Evolutionary conservation across 2,329 filamentous ascomycete species (phyloP).

Genomic region (Colletotrichum phormii): DNA sequence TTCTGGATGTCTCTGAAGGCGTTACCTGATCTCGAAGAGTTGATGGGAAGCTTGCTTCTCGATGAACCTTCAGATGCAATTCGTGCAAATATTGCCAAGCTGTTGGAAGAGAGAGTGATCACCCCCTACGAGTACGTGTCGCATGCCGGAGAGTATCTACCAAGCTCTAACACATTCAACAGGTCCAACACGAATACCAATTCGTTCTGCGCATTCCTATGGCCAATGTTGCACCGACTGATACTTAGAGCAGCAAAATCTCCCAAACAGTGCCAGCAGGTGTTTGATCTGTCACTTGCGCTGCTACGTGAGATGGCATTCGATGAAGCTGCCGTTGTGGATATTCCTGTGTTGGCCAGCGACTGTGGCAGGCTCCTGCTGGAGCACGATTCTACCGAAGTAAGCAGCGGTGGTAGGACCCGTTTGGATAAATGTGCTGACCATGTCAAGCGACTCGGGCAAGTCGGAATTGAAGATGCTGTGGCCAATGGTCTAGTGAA

Average conservation of each 20-base stretch:
- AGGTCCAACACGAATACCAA: constrained; percentile 45
- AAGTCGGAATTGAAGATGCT: constrained; percentile 45
- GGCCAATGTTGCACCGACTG: constrained; percentile 55
- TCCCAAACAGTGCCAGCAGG: constrained; percentile 55
- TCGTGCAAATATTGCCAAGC: constrained; percentile 48
- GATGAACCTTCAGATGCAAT: constrained; percentile 49
- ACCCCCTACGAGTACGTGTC: constrained; percentile 29
- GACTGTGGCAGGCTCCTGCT: constrained; percentile 50
- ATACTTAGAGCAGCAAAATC: constrained; percentile 48
- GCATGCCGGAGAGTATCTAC: constrained; percentile 28
- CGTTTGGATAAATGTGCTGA: constrained; percentile 25
- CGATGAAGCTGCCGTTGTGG: constrained; percentile 31
- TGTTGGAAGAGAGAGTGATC: constrained; percentile 47
- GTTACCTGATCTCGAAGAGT: constrained; percentile 40
- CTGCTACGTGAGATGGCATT: constrained; percentile 52
- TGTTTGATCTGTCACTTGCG: constrained; percentile 55
- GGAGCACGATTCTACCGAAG: constrained; percentile 55
- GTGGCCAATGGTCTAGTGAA: constrained; percentile 50
- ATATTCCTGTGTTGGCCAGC: constrained; percentile 40
- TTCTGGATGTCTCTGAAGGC: constrained; percentile 54
- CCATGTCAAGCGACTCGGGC: constrained; percentile 42
- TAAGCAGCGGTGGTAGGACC: constrained; percentile 29
- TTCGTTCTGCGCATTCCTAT: constrained; percentile 59
- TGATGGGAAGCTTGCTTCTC: constrained; percentile 52
- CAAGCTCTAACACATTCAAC: constrained; percentile 32